Evolutionary conservation across 305 asterid species (phyloP), one percentile per base, ranked within the genome.

Genomic region (Fraxinus greggii): DNA sequence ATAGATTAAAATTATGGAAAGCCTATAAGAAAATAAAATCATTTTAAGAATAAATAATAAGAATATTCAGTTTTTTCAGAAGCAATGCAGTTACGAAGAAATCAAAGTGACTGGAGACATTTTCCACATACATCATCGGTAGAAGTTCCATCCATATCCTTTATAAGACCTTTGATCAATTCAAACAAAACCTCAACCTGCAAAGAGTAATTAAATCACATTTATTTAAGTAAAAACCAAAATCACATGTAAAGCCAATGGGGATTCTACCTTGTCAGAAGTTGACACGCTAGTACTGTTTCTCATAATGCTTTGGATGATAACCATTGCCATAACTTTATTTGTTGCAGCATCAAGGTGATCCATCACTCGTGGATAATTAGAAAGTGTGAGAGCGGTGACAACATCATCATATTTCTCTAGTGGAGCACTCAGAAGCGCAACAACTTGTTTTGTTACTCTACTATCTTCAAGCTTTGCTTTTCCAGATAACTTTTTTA

Each of bases 301-400:
- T 87, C 93, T 96, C 99, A 96, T 93, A 79, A 96, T 96, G 86
- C 97, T 96, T 88, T 90, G 92, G 87, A 96, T 92, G 84, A 96
- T 94, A 86, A 96, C 98, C 97, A 92, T 90, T 61, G 98, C 98
- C 99, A 96, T 96, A 81, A 92, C 88, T 92, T 94, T 93, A 79
- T 94, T 96, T 35, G 99, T 94, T 86, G 92, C 95, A 63, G 92
- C 88, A 85, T 96, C 99, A 79, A 96, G 99, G 89, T 94, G 98
- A 88, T 93, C 99, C 99, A 96, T 94, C 70, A 96, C 97, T 76
- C 95, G 97, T 73, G 99, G 99, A 89, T 96, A 96, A 87, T 96
- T 96, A 69, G 98, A 96, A 84, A 96, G 98, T 72, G 98, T 93
- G 79, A 96, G 97, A 80, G 97, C 98, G 80, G 99, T 96, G 87